Evolutionary conservation across 106 monocot genomes (phyloP).

Genomic region (Dactylorhiza incarnata): DNA sequence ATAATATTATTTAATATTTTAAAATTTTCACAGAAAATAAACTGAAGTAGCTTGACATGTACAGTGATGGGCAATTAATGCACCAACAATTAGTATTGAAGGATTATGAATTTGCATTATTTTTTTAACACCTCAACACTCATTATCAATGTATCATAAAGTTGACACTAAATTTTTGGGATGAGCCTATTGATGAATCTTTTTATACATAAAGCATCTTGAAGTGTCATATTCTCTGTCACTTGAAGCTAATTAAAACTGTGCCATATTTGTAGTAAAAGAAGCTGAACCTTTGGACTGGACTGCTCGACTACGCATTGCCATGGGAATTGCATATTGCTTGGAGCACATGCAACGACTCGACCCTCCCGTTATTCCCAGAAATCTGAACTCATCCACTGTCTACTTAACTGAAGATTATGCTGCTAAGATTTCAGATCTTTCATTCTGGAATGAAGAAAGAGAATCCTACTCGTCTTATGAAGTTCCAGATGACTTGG

Average conservation of each 20-base stretch:
- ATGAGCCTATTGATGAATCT: too few relatives aligned
- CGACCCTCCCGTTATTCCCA: constrained; percentile 30
- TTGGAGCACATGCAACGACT: constrained; percentile 42
- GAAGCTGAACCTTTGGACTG: constrained; percentile 70
- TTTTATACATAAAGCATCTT: too few relatives aligned
- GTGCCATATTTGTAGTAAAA: constrained; percentile 31
- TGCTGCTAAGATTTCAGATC: constrained; percentile 67
- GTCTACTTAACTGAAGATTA: constrained; percentile 54
- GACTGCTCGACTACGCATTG: constrained; percentile 36
- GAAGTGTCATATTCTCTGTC: neutral
- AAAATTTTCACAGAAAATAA: too few relatives aligned
- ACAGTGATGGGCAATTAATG: too few relatives aligned
- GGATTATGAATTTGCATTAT: too few relatives aligned
- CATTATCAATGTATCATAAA: too few relatives aligned
- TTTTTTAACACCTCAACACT: too few relatives aligned
- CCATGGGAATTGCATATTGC: constrained; percentile 62
- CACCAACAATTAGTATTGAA: too few relatives aligned
- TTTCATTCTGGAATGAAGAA: constrained; percentile 36
- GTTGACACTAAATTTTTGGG: too few relatives aligned
- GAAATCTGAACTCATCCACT: constrained; percentile 29
- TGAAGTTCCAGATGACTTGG: constrained; percentile 5
- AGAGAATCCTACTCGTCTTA: constrained; percentile 1
- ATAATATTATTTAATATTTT: too few relatives aligned
- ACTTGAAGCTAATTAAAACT: neutral
- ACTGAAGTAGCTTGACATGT: too few relatives aligned